Evolutionary conservation across 2,329 filamentous ascomycete species (phyloP), one percentile per base, ranked within the genome.

Genomic region (Colletotrichum orchidophilum): DNA sequence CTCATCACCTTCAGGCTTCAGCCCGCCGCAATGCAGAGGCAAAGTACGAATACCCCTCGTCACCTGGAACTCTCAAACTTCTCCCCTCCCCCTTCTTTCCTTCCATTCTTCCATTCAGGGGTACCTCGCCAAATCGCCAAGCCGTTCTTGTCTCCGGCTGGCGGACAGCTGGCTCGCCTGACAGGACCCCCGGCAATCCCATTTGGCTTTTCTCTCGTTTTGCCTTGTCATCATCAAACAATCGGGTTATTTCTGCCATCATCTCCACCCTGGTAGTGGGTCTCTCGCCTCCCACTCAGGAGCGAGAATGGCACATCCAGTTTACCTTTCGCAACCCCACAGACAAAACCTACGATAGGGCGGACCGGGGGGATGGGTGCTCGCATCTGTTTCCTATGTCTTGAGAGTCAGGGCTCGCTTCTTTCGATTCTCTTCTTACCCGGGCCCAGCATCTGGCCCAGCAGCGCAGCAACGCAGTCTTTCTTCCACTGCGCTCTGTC

Each of bases 151-250:
- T 8, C 39, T 46, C 18, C 18, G 49, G 33, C 63, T 61, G 26
- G 27, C 66, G 33, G 50, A 13, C 49, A 21, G 24, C 59, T 26
- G 50, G 31, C 63, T 62, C 49, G 50, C 63, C 63, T 39, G 27
- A 21, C 57, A 33, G 42, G 33, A 15, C 42, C 57, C 63, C 63
- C 42, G 52, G 53, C 27, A 11, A 63, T 31, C 39, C 64, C 55
- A 60, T 71, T 71, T 71, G 65, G 52, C 69, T 71, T 71, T 71
- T 59, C 35, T 35, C 58, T 63, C 59, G 69, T 71, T 69, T 69
- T 63, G 69, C 69, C 69, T 71, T 46, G 69, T 71, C 69, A 50
- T 71, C 69, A 69, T 71, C 64, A 71, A 71, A 71, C 69, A 69
- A 71, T 69, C 69, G 69, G 69, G 69, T 69, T 71, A 68, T 71